A percentile compares a stretch with the other conserved stretches of the same genome.
Evolutionary conservation across 768 basidiomycete species (phyloP).

Genomic region (Rhodosporidiobolus sp.): DNA sequence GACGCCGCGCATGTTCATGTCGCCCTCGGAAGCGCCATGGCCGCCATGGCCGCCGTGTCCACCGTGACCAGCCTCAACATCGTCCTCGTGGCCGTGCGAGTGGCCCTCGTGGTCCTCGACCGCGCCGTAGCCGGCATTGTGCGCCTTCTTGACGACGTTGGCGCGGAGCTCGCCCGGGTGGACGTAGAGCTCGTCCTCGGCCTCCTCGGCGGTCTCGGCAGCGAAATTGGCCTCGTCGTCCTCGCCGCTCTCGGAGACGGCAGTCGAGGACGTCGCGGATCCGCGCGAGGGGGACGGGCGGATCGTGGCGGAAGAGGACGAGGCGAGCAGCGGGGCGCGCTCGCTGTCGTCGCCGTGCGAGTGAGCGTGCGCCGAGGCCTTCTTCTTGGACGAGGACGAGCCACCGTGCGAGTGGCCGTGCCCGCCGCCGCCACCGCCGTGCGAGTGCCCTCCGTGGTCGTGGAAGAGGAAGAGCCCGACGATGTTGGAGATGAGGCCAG

Average conservation of each 20-base stretch:
- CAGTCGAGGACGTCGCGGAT: conserved; percentile 15
- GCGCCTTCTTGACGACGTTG: conserved; percentile 67
- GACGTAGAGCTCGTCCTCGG: conserved; percentile 62
- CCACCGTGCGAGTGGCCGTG: conserved; percentile 47
- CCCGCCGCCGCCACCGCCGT: conserved; percentile 32
- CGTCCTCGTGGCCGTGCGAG: conserved; percentile 8
- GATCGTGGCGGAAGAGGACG: background rate
- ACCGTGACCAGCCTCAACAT: conserved; percentile 33
- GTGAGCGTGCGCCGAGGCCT: background rate
- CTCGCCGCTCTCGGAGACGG: conserved; percentile 21
- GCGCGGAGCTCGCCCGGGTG: conserved; percentile 55
- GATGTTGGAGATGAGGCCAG: conserved; percentile 86
- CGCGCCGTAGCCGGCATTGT: conserved; percentile 59
- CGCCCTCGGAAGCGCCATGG: conserved; percentile 53
- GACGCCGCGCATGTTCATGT: conserved; percentile 98
- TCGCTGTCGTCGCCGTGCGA: conserved; percentile 15
- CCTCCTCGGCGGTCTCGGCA: background rate
- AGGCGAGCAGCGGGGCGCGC: conserved; percentile 29
- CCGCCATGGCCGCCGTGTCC: conserved; percentile 44
- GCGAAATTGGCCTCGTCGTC: background rate
- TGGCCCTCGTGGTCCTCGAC: conserved; percentile 2
- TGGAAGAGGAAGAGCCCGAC: conserved; percentile 93
- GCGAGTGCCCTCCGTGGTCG: conserved; percentile 54
- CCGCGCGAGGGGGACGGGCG: background rate
- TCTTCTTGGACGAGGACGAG: background rate